Conservation (phyloP, 2,329 filamentous ascomycete genomes). For the Diaporthe sp. region DNA sequence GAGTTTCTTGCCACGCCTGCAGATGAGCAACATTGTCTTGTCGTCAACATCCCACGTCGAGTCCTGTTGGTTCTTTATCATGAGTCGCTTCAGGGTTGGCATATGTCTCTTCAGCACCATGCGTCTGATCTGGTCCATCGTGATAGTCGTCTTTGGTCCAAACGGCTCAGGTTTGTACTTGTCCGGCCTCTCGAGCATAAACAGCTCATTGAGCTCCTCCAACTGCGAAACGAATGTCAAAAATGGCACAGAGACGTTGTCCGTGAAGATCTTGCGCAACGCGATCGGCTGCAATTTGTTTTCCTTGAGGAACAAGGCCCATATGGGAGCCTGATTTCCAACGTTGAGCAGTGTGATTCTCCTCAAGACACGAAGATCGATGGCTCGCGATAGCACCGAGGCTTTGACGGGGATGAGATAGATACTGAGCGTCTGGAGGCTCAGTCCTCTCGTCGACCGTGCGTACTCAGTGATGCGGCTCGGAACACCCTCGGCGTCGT, state of each 20-base stretch:
- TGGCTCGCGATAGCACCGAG: conserved; percentile 65
- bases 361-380: conserved; percentile 69
- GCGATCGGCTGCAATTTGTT: conserved; percentile 64
- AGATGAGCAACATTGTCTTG: conserved; percentile 67
- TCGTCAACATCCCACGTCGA: conserved; percentile 69
- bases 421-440: conserved; percentile 66
- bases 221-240: conserved; percentile 66
- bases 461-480: conserved; percentile 64
- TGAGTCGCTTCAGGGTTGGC: conserved; percentile 64
- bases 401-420: conserved; percentile 72
- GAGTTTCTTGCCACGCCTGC: conserved; percentile 60
- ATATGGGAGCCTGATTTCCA: conserved; percentile 71
- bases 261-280: conserved; percentile 71
- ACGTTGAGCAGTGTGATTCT: conserved; percentile 73
- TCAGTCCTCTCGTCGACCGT: conserved; percentile 68
- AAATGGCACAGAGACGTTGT: conserved; percentile 70
- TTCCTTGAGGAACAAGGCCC: conserved; percentile 67
- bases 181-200: conserved; percentile 66
- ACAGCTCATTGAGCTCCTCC: conserved; percentile 67
- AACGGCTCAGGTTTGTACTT: conserved; percentile 67
- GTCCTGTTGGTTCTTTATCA: conserved; percentile 70
- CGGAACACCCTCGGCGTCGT: conserved; percentile 43
- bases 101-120: conserved; percentile 71
- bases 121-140: conserved; percentile 70
- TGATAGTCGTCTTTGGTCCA: conserved; percentile 61